Conservation (phyloP, 169 alveolate genomes). For the Eimeria zaria region DNA sequence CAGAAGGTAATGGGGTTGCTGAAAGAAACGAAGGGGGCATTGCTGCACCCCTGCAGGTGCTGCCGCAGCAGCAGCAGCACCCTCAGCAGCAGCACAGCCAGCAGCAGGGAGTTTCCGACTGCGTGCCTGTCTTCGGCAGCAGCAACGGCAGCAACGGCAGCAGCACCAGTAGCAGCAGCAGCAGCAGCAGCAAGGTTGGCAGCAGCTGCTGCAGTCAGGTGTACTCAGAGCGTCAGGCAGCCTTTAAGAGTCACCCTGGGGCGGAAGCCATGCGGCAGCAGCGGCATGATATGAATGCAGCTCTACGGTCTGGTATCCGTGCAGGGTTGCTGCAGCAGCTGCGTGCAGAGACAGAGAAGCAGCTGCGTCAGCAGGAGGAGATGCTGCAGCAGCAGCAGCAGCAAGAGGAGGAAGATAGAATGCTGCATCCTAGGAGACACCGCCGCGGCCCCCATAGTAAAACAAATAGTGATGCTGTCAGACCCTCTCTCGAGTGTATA, state of each 20-base stretch:
- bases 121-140: neutral
- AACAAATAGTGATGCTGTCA: neutral
- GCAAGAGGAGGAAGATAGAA: neutral
- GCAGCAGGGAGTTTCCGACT: neutral
- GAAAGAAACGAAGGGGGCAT: neutral
- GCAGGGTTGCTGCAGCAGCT: slow-evolving; percentile 61
- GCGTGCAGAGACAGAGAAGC: slow-evolving; percentile 36
- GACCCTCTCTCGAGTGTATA: neutral
- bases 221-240: slow-evolving; percentile 23
- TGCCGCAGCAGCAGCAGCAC: neutral
- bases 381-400: slow-evolving; percentile 37
- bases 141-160: slow-evolving; percentile 16
- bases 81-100: too few species aligned
- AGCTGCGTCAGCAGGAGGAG: slow-evolving; percentile 64
- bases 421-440: neutral
- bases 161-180: slow-evolving; percentile 25
- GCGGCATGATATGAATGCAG: slow-evolving; percentile 10
- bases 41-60: neutral
- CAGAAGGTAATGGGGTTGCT: neutral
- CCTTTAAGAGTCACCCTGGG: slow-evolving; percentile 38
- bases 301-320: slow-evolving; percentile 3
- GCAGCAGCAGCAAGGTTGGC: neutral
- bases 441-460: neutral
- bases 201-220: slow-evolving; percentile 61
- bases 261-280: neutral